Base-by-base conservation (phyloP, 495 filamentous ascomycete genomes). In the Trichodelitschia bisporula region DNA sequence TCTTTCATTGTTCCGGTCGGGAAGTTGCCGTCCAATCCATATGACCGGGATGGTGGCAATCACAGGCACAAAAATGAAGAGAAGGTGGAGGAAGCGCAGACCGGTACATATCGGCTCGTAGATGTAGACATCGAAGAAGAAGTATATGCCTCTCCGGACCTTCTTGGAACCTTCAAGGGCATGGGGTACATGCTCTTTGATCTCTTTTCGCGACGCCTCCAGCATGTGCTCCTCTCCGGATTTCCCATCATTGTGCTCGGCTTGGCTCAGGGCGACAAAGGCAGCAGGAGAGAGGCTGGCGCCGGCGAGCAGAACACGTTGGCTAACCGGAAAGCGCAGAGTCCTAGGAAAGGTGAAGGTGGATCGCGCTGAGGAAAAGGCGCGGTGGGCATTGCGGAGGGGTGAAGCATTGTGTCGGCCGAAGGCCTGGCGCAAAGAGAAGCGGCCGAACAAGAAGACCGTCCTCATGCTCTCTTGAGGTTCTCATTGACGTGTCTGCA, bases 101-200 rank as follows among this genome's bases (percentile, higher is more conserved):
- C 80, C 80, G 0, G 82, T 99, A 30, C 76, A 79, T 16, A 92
- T 53, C 3, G 89, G 84, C 47, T 99, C 89, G 28, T 66, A 69
- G 24, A 91, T 50, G 45, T 76, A 84, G 2, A 56, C 36, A 38
- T 83, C 75, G 20, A 80, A 39, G 28, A 69, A 66, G 6, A 77
- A 47, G 14, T 67, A 55, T 12, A 74, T 36, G 12, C 55, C 52
- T 36, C 65, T 58, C 25, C 58, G 46, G 14, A 67, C 27, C 26
- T 62, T 61, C 10, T 48, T 48, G 5, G 74, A 42, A 0, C 67
- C 66, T 18, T 51, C 55, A 28, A 71, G 56, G 39, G 69, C 53
- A 2, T 70, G 62, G 4, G 61, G 51, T 6, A 82, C 58, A 8
- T 55, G 53, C 40, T 73, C 76, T 33, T 57, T 58, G 18, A 89